phyloP scores from a whole-genome alignment of 2,329 filamentous ascomycete species.

The Stagonosporopsis chrysanthemi region DNA sequence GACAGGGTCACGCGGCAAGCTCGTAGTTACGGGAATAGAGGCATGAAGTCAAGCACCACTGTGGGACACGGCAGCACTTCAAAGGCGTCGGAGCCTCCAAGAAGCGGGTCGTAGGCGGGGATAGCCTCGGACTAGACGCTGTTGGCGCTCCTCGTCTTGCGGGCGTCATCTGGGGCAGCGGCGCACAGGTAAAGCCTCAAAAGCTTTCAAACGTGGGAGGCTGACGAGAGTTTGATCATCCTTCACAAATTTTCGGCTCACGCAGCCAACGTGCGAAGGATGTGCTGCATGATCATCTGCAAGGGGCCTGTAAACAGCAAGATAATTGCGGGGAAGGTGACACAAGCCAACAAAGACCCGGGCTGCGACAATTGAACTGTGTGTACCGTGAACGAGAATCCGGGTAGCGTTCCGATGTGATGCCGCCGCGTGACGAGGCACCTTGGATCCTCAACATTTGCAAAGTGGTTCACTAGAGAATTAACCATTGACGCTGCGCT shows the following conservation, averaged over 20 bases:
- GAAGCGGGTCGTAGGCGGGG: slow-evolving; percentile 37
- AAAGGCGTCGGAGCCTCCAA: slow-evolving; percentile 5
- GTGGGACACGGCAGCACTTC: slow-evolving; percentile 13
- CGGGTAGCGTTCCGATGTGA: slow-evolving; percentile 18
- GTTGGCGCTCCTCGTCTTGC: slow-evolving; percentile 40
- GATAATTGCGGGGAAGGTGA: slow-evolving; percentile 50
- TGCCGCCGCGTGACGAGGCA: slow-evolving; percentile 35
- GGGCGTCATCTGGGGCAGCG: slow-evolving; percentile 35
- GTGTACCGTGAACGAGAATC: slow-evolving; percentile 34
- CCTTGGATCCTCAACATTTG: slow-evolving; percentile 14
- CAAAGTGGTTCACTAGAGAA: slow-evolving; percentile 28
- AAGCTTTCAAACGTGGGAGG: slow-evolving; percentile 35
- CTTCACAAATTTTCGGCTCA: slow-evolving; percentile 34
- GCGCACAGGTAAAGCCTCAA: slow-evolving; percentile 44
- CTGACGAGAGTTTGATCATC: slow-evolving; percentile 38
- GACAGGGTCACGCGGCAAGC: slow-evolving; percentile 36
- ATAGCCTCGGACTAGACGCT: slow-evolving; percentile 47
- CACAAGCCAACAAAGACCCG: slow-evolving; percentile 32
- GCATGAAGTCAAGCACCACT: slow-evolving; percentile 24
- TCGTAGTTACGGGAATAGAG: slow-evolving; percentile 27
- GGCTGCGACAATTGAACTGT: slow-evolving; percentile 24
- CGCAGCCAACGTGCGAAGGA: slow-evolving; percentile 40
- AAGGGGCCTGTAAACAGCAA: slow-evolving; percentile 45
- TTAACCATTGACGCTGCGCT: neutral
- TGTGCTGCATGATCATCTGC: slow-evolving; percentile 50